Percentiles rank a stretch among this genome's conserved stretches.
phyloP scores from a whole-genome alignment of 257 asterid genomes.

The Solanum phureja region DNA sequence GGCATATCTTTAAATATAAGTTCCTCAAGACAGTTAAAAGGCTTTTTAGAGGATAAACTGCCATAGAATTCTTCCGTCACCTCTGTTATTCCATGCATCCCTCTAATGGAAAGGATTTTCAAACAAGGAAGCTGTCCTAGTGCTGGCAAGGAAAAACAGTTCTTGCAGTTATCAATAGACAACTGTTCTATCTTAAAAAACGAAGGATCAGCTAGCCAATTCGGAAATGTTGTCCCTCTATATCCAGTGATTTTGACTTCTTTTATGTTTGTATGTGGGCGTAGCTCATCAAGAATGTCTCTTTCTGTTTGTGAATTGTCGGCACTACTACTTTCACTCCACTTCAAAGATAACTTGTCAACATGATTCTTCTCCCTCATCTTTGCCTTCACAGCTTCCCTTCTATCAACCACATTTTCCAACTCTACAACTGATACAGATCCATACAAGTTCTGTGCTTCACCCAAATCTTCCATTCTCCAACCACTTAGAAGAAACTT shows the following conservation, averaged over 20 bases:
- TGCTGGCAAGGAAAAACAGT: conserved; percentile 1
- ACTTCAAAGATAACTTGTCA: neutral
- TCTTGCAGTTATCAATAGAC: neutral
- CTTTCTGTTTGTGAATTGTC: neutral
- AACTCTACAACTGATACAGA: no score
- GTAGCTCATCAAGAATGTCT: neutral
- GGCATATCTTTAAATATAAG: neutral
- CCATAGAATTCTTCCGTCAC: neutral
- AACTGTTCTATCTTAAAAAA: neutral
- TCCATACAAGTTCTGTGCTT: no score
- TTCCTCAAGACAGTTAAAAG: neutral
- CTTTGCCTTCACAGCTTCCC: neutral
- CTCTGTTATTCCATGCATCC: neutral
- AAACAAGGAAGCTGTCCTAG: neutral
- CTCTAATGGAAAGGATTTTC: neutral
- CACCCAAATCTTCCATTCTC: no score
- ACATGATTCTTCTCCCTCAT: neutral
- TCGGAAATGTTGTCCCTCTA: neutral
- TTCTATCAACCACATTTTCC: no score
- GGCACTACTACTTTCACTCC: neutral
- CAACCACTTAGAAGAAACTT: no score
- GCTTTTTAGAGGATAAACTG: neutral
- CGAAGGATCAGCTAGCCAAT: neutral
- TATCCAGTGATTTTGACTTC: neutral
- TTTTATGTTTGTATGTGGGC: neutral